Conservation (phyloP, 768 basidiomycete genomes). For the Lentinus tigrinus region DNA sequence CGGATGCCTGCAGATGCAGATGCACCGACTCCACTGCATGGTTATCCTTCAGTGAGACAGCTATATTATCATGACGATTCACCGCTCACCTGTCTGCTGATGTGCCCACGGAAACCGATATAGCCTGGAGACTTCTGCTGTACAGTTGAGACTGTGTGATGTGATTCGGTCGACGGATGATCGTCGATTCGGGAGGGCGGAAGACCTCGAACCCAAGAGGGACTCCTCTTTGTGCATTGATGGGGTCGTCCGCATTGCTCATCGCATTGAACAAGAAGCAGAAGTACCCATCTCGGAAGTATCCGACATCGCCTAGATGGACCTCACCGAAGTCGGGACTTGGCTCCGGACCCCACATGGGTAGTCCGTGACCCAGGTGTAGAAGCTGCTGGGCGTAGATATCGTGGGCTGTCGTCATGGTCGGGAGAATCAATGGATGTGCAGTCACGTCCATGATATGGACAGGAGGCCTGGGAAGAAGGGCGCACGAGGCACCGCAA, state of each 20-base stretch:
- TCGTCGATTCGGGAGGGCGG: background rate
- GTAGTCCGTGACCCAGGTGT: conserved; percentile 5
- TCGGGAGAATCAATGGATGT: no score
- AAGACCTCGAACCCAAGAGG: background rate
- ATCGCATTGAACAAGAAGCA: conserved; percentile 9
- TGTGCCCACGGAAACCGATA: background rate
- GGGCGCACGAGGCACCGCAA: no score
- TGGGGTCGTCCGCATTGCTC: background rate
- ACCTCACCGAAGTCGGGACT: background rate
- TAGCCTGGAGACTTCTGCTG: background rate
- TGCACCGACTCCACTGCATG: background rate
- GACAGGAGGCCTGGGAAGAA: no score
- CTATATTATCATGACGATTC: no score
- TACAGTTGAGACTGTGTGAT: background rate
- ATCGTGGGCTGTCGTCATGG: background rate
- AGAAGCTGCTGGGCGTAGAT: conserved; percentile 12
- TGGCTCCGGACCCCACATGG: conserved; percentile 6
- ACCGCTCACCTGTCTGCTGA: background rate
- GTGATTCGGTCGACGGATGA: background rate
- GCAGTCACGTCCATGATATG: no score
- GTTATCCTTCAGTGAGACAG: background rate
- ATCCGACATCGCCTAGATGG: conserved; percentile 16
- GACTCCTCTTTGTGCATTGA: background rate
- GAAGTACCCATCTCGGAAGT: conserved; percentile 5
- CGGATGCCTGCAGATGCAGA: background rate